Base-by-base conservation (phyloP, 306 rosid genomes). In the Pachyrhizus erosus region DNA sequence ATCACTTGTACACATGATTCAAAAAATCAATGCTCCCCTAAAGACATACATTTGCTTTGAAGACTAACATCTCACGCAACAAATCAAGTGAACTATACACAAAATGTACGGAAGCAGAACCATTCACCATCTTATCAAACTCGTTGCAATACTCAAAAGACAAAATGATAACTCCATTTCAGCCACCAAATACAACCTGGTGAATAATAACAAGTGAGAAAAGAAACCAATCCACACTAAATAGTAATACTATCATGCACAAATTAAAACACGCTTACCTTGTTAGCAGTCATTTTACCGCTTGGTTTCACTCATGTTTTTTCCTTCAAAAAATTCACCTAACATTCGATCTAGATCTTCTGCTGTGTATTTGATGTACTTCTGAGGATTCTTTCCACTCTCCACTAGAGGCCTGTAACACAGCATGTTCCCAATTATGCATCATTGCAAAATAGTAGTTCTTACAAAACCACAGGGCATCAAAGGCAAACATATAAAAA, bases 311-410 rank as follows among this genome's bases (percentile, higher is more conserved):
- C 43, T 92, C 85, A 92, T 37, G 69, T 80, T 93, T 86, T 91
- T 96, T 43, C 99, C 99, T 86, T 96, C 99, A 4, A 93, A 96
- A 89, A 96, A 96, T 61, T 96, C 99, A 7, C 98, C 97, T 82
- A 96, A 62, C 98, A 96, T 96, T 18, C 96, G 82, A 57, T 96
- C 99, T 9, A 93, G 93, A 90, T 96, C 99, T 85, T 96, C 99
- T 0, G 98, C 91, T 0, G 88, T 79, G 85, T 89, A 96, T 79
- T 91, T 89, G 65, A 91, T 88, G 86, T 91, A 93, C 90, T 93
- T 96, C 77, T 91, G 98, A 60, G 97, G 94, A 79, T 77, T 91
- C 92, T 92, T 96, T 49, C 94, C 99, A 68, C 46, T 92, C 88
- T 96, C 99, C 72, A 96, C 96, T 8, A 93, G 70, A 58, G 96